Evolutionary conservation across 2,329 filamentous ascomycete species (phyloP).

Genomic region (Coniochaeta ligniaria): DNA sequence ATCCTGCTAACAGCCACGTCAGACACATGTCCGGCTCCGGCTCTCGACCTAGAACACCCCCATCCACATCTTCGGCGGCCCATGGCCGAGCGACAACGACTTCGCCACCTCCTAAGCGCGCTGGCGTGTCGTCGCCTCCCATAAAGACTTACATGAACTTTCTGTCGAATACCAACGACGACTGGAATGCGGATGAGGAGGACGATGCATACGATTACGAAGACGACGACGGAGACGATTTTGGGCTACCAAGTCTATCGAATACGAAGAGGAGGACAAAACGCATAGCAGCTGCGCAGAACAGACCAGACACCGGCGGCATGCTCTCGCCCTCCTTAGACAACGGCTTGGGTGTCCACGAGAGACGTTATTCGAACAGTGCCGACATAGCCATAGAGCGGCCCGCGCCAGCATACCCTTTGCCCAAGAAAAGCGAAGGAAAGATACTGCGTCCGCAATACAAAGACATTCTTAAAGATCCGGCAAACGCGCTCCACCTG

Average conservation of each 20-base stretch:
- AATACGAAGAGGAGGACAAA: slow-evolving; percentile 75
- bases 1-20: slow-evolving; percentile 3
- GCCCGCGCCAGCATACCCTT: slow-evolving; percentile 74
- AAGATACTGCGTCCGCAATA: slow-evolving; percentile 97
- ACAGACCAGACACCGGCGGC: slow-evolving; percentile 19
- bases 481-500: slow-evolving; percentile 89
- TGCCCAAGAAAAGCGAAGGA: slow-evolving; percentile 81
- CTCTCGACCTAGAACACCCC: slow-evolving; percentile 70
- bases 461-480: slow-evolving; percentile 85
- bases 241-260: slow-evolving; percentile 85
- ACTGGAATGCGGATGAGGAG: slow-evolving; percentile 69
- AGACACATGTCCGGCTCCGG: slow-evolving; percentile 54
- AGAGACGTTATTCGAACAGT: slow-evolving; percentile 70
- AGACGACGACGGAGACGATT: slow-evolving; percentile 89
- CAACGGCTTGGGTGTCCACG: slow-evolving; percentile 28
- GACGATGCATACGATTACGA: slow-evolving; percentile 75
- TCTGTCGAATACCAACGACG: slow-evolving; percentile 72
- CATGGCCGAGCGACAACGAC: slow-evolving; percentile 48
- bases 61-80: slow-evolving; percentile 44
- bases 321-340: slow-evolving; percentile 23
- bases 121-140: slow-evolving; percentile 53
- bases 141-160: slow-evolving; percentile 74
- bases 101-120: slow-evolving; percentile 45
- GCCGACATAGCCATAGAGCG: slow-evolving; percentile 92
- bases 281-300: slow-evolving; percentile 39